phyloP scores from a whole-genome alignment of 1,139 yeast genomes.

The Taphrina confusa region DNA sequence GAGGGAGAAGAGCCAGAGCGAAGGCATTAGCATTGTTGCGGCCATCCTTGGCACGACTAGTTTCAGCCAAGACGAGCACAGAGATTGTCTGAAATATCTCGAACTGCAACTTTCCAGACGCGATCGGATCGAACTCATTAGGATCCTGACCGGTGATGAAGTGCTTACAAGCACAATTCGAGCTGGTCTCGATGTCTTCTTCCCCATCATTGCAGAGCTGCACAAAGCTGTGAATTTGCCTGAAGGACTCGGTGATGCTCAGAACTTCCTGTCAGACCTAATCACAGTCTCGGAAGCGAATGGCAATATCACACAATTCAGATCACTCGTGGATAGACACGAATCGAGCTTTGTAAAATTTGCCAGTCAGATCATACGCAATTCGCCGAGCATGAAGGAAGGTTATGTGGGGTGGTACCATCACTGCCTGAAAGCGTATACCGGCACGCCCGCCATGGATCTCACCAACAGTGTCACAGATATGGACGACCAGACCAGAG shows the following conservation, averaged over 20 bases:
- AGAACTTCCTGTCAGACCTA: constrained; percentile 31
- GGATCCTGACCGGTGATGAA: constrained; percentile 34
- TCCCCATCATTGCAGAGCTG: constrained; percentile 31
- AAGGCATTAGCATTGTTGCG: constrained; percentile 27
- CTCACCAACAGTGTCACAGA: constrained; percentile 1
- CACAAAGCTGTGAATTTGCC: constrained; percentile 35
- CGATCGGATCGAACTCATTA: constrained; percentile 34
- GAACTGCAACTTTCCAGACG: constrained; percentile 27
- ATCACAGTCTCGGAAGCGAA: constrained; percentile 17
- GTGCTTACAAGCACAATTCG: constrained; percentile 30
- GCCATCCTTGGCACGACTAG: constrained; percentile 12
- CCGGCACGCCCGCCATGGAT: constrained; percentile 24
- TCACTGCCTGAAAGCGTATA: constrained; percentile 33
- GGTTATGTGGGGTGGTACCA: constrained; percentile 35
- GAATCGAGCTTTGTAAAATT: constrained; percentile 29
- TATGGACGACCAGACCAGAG: constrained; percentile 7
- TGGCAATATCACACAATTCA: constrained; percentile 3
- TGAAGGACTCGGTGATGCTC: constrained; percentile 32
- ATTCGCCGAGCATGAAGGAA: constrained; percentile 24
- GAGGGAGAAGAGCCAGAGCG: constrained; percentile 17
- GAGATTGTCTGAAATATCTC: constrained; percentile 18
- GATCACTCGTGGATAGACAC: constrained; percentile 20
- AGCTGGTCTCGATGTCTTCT: constrained; percentile 30
- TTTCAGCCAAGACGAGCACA: constrained; percentile 1
- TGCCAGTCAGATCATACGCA: constrained; percentile 23